These are phyloP conservation scores for Verticillium klebahnii DNA, from an alignment of 2,329 filamentous ascomycete genomes.

Conservation along the genomic window DNA sequence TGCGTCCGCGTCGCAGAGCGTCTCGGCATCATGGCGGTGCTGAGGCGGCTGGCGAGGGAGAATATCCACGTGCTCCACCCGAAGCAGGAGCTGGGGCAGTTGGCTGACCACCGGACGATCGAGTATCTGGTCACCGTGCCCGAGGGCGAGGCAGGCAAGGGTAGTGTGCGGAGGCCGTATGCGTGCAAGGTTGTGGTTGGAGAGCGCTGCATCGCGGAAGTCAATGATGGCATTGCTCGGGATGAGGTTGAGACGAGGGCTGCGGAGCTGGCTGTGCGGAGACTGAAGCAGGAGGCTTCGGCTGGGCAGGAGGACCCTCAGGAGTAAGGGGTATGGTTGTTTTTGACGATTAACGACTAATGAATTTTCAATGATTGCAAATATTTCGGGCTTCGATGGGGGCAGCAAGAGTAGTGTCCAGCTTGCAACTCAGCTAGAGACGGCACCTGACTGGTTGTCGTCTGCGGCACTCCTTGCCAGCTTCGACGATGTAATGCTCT, in stretches of 20 bases:
- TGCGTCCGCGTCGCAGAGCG: conserved; percentile 58
- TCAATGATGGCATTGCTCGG: conserved; percentile 38
- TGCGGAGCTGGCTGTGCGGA: conserved; percentile 44
- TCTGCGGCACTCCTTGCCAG: too few relatives aligned
- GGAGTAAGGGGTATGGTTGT: too few relatives aligned
- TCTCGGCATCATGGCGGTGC: conserved; percentile 60
- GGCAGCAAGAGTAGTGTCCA: too few relatives aligned
- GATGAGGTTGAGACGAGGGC: conserved; percentile 53
- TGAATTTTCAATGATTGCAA: too few relatives aligned
- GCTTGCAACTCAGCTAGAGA: too few relatives aligned
- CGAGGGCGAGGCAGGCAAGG: neutral
- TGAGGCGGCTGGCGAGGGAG: conserved; percentile 57
- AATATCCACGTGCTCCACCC: conserved; percentile 56
- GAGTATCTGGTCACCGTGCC: conserved; percentile 41
- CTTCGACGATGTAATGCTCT: too few relatives aligned
- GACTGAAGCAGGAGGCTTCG: conserved; percentile 19
- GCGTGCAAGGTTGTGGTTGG: conserved; percentile 47
- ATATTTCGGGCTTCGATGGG: too few relatives aligned
- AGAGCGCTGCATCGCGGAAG: conserved; percentile 36
- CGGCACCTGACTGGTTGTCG: too few relatives aligned
- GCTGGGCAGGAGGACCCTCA: neutral
- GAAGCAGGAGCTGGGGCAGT: conserved; percentile 63
- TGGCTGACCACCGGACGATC: conserved; percentile 49
- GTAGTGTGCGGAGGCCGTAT: conserved; percentile 22
- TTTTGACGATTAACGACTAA: too few relatives aligned